Percentiles rank a stretch among this genome's conserved stretches.
These are phyloP conservation scores for Dothistroma pini DNA, from an alignment of 2,329 filamentous ascomycete species.

Conservation along the genomic window DNA sequence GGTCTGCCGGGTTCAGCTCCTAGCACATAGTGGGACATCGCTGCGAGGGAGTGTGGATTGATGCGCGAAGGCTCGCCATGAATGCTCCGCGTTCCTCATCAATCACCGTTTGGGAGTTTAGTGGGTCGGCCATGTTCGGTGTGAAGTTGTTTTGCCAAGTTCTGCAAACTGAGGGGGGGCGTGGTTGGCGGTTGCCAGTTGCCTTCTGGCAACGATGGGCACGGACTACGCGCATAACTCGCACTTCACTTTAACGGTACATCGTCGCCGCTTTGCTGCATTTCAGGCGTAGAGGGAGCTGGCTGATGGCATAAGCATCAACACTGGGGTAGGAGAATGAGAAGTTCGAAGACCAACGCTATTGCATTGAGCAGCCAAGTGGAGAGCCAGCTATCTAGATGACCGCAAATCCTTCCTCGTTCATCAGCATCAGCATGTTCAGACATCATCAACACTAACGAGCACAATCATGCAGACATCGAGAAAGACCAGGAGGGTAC, in stretches of 20 bases:
- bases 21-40: not conserved
- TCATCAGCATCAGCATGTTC: not conserved
- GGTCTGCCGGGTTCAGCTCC: slow-evolving; percentile 6
- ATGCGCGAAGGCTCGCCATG: not conserved
- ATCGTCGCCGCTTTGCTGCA: too few species aligned
- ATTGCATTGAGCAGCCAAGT: not conserved
- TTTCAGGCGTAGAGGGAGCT: too few species aligned
- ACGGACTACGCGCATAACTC: too few species aligned
- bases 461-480: not conserved
- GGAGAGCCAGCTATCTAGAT: slow-evolving; percentile 2
- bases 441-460: not conserved
- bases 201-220: too few species aligned
- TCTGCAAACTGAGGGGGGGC: too few species aligned
- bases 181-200: too few species aligned
- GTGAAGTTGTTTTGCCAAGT: too few species aligned
- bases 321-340: not conserved
- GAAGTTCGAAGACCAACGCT: not conserved
- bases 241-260: too few species aligned
- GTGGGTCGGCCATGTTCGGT: not conserved
- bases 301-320: not conserved
- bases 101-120: not conserved
- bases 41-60: not conserved
- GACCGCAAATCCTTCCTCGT: not conserved
- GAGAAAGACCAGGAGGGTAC: not conserved
- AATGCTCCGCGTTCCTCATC: not conserved